Evolutionary conservation across 148 eudicot species (phyloP).

Genomic region (Linanthus parryae): DNA sequence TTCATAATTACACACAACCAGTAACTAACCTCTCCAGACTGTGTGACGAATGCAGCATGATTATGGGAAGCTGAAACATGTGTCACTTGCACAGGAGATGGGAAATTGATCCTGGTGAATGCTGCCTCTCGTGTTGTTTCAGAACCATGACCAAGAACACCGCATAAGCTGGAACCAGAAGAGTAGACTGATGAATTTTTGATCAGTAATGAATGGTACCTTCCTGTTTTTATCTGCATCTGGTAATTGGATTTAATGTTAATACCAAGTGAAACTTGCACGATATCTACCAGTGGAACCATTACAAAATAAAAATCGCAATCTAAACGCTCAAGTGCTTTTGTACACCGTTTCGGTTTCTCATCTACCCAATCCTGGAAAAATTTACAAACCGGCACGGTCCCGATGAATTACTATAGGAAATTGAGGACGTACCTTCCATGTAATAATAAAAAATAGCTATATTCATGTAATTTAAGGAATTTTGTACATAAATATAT

Average conservation of each 20-base stretch:
- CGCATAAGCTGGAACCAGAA: slow-evolving; percentile 92
- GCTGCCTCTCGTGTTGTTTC: slow-evolving; percentile 75
- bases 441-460: no score
- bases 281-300: background rate
- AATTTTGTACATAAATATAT: no score
- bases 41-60: slow-evolving; percentile 88
- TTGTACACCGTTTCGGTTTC: no score
- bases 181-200: slow-evolving; percentile 72
- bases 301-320: background rate
- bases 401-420: no score
- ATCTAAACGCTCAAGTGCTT: no score
- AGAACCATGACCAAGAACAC: slow-evolving; percentile 97
- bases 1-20: no score
- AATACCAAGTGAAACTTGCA: background rate
- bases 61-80: slow-evolving; percentile 92
- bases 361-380: no score
- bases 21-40: slow-evolving; percentile 90
- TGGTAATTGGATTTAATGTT: slow-evolving; percentile 21
- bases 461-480: no score
- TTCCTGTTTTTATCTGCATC: slow-evolving; percentile 96
- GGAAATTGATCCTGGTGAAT: slow-evolving; percentile 64
- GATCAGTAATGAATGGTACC: slow-evolving; percentile 81
- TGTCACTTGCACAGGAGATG: slow-evolving; percentile 44
- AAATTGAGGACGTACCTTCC: no score
- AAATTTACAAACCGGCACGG: no score